Evolutionary conservation across 2,329 filamentous ascomycete species (phyloP), one percentile per base, ranked within the genome.

Genomic region (Fusarium pseudograminearum): DNA sequence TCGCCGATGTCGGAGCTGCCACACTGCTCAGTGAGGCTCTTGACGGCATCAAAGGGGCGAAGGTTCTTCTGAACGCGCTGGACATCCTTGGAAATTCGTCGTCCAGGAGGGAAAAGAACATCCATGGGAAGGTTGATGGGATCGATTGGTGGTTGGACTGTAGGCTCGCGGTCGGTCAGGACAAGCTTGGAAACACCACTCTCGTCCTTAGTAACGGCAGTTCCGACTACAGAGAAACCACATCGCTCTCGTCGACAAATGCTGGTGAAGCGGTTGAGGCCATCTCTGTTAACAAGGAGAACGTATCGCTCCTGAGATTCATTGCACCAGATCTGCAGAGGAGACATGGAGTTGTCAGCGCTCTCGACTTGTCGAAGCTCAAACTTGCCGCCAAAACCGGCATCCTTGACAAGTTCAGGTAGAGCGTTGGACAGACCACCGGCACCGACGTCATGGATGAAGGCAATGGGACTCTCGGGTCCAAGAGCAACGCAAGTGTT

Each of bases 291-390:
- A 67, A 99, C 89, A 11, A 97, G 90, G 74, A 99, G 84, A 10
- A 99, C 96, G 75, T 99, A 99, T 78, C 96, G 88, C 80, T 99
- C 96, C 78, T 99, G 96, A 0, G 96, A 93, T 79, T 98, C 95
- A 74, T 95, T 97, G 80, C 96, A 98, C 94, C 95, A 98, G 47
- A 99, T 97, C 78, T 74, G 93, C 61, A 99, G 87, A 22, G 96
- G 96, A 76, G 93, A 97, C 92, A 99, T 95, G 77, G 93, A 91
- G 69, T 86, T 89, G 80, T 98, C 96, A 4, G 93, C 92, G 78
- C 89, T 97, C 78, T 98, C 94, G 38, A 99, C 87, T 76, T 98
- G 93, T 69, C 96, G 90, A n/a, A 99, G 86, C 80, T 99, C 95
- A 71, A 99, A 98, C 46, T 89, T 91, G 52, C 94, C 96, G 58